A percentile compares a stretch with the other conserved stretches of the same genome.
Evolutionary conservation across 768 basidiomycete species (phyloP).

Genomic region (Phlebiopsis gigantea): DNA sequence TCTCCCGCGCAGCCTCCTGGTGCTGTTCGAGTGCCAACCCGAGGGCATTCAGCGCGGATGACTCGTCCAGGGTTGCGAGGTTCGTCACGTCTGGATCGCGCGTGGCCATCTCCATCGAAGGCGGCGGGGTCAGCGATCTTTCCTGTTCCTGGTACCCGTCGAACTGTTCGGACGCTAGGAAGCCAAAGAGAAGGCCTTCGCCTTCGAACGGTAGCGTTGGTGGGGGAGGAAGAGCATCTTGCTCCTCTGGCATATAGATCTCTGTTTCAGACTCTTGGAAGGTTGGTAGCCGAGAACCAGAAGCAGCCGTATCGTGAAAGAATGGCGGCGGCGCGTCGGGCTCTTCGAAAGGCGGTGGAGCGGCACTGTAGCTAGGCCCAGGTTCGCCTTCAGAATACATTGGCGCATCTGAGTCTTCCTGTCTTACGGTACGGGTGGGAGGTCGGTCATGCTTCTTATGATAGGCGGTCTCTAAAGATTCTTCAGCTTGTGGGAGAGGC

Average conservation of each 20-base stretch:
- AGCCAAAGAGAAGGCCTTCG: constrained; percentile 78
- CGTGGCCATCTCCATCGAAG: constrained; percentile 70
- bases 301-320: constrained; percentile 22
- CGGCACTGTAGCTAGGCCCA: constrained; percentile 64
- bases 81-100: constrained; percentile 66
- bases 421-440: constrained; percentile 62
- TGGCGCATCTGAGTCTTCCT: constrained; percentile 66
- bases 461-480: constrained; percentile 67
- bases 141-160: constrained; percentile 70
- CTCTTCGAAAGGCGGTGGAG: constrained; percentile 84
- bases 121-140: constrained; percentile 65
- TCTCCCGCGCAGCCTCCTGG: constrained; percentile 18
- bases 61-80: constrained; percentile 51
- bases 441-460: constrained; percentile 86
- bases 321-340: constrained; percentile 72
- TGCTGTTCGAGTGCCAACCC: constrained; percentile 52
- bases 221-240: constrained; percentile 31
- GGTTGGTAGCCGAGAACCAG: constrained; percentile 23
- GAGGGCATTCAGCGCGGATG: constrained; percentile 53
- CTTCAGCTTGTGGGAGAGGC: constrained; percentile 75
- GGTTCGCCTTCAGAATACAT: constrained; percentile 68
- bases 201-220: constrained; percentile 44
- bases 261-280: constrained; percentile 42
- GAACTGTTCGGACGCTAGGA: constrained; percentile 65
- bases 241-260: constrained; percentile 53